Evolutionary conservation across 169 alveolate species (phyloP).

Genomic region (Plasmodium malariae): DNA sequence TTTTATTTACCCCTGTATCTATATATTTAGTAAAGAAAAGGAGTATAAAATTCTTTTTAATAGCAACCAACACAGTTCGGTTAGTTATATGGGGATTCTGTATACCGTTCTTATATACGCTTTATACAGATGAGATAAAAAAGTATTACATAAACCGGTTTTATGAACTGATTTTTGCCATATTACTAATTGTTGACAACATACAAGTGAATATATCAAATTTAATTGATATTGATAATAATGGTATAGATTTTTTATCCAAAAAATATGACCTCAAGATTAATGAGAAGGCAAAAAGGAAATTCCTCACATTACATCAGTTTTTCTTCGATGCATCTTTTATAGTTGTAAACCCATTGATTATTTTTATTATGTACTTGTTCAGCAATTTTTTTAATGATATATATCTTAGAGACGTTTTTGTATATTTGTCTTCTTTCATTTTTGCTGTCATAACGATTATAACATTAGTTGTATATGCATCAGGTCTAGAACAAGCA

Average conservation of each 20-base stretch:
- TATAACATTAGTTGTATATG: constrained; percentile 6
- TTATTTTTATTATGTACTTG: constrained; percentile 53
- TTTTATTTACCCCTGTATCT: constrained; percentile 55
- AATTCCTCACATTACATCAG: constrained; percentile 41
- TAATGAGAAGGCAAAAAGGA: constrained; percentile 43
- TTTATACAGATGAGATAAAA: constrained; percentile 38
- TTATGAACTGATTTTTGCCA: constrained; percentile 15
- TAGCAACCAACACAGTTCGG: constrained; percentile 41
- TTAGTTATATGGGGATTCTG: constrained; percentile 49
- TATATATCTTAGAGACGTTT: constrained; percentile 27
- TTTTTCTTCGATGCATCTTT: constrained; percentile 56
- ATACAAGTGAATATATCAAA: constrained; percentile 41
- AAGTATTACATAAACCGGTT: constrained; percentile 30
- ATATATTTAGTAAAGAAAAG: constrained; percentile 30
- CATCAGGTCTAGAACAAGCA: constrained; percentile 19
- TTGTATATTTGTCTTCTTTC: constrained; percentile 27
- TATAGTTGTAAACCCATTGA: constrained; percentile 30
- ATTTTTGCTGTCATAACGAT: constrained; percentile 34
- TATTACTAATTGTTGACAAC: constrained; percentile 32
- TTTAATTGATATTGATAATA: constrained; percentile 52
- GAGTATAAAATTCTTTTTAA: constrained; percentile 37
- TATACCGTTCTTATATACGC: constrained; percentile 25
- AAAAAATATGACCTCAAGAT: constrained; percentile 34
- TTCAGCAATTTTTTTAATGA: constrained; percentile 21
- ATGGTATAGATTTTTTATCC: constrained; percentile 60